phyloP scores from a whole-genome alignment of 495 filamentous ascomycete genomes.

The Hamigera avellanea region DNA sequence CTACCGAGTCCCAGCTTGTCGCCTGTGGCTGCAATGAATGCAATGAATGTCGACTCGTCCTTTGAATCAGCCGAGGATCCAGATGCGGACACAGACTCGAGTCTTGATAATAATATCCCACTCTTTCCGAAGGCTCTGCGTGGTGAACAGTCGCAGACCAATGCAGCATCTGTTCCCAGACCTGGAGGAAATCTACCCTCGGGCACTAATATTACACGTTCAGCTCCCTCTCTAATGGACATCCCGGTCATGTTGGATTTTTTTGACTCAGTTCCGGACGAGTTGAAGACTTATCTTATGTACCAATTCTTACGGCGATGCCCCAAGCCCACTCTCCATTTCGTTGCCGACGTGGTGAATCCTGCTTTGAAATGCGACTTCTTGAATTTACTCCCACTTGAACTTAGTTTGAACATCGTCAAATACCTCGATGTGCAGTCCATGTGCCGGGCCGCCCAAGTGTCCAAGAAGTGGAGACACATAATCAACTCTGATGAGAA shows the following conservation, averaged over 20 bases:
- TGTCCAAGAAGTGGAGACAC: conserved; percentile 87
- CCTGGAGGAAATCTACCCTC: conserved; percentile 3
- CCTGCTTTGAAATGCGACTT: conserved; percentile 96
- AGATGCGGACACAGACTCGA: conserved; percentile 36
- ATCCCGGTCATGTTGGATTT: conserved; percentile 75
- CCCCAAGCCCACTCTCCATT: conserved; percentile 77
- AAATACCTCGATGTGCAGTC: conserved; percentile 78
- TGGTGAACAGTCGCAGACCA: conserved; percentile 7
- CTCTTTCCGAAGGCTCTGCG: conserved; percentile 13
- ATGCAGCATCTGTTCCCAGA: conserved; percentile 3
- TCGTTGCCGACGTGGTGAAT: conserved; percentile 87
- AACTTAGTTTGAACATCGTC: conserved; percentile 78
- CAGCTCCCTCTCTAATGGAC: conserved; percentile 48
- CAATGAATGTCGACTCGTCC: conserved; percentile 35
- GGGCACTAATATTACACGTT: conserved; percentile 5
- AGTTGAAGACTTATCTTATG: conserved; percentile 89
- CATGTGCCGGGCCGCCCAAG: conserved; percentile 84
- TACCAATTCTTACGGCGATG: conserved; percentile 87
- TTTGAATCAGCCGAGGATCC: conserved; percentile 32
- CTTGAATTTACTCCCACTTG: conserved; percentile 65
- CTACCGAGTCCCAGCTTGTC: conserved; percentile 91
- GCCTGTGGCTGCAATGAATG: conserved; percentile 72
- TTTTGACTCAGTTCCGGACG: conserved; percentile 80
- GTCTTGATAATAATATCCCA: conserved; percentile 25
- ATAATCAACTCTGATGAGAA: conserved; percentile 87